phyloP scores from a whole-genome alignment of 352 stramenopile species.

The Pythium sp. region DNA sequence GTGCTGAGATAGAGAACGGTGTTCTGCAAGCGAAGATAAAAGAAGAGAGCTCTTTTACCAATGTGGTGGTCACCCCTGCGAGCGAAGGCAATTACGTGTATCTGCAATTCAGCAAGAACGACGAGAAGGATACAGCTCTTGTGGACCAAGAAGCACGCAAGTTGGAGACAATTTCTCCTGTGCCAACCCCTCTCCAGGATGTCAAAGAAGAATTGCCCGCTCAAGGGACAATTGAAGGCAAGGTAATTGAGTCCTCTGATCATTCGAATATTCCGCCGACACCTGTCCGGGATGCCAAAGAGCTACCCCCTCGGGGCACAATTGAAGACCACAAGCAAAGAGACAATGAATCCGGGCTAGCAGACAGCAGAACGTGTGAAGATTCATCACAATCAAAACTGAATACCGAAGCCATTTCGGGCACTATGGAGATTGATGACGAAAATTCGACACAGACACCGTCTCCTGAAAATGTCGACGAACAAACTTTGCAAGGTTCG shows the following conservation, averaged over 20 bases:
- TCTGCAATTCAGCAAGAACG: background rate
- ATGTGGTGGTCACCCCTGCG: background rate
- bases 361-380: background rate
- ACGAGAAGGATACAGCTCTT: background rate
- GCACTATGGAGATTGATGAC: background rate
- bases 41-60: background rate
- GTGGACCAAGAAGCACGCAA: background rate
- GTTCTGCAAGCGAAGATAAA: background rate
- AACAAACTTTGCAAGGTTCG: background rate
- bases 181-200: background rate
- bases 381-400: background rate
- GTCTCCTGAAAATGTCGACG: background rate
- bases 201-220: background rate
- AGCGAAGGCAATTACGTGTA: background rate
- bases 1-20: conserved; percentile 3
- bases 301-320: background rate
- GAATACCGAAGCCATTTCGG: background rate
- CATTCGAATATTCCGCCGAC: background rate
- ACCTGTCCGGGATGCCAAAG: background rate
- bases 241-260: background rate
- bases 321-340: background rate
- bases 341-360: background rate
- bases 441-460: background rate
- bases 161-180: background rate
- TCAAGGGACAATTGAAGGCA: background rate